Base-by-base conservation (phyloP, 179 eudicot species). In the Pouteria campechiana region DNA sequence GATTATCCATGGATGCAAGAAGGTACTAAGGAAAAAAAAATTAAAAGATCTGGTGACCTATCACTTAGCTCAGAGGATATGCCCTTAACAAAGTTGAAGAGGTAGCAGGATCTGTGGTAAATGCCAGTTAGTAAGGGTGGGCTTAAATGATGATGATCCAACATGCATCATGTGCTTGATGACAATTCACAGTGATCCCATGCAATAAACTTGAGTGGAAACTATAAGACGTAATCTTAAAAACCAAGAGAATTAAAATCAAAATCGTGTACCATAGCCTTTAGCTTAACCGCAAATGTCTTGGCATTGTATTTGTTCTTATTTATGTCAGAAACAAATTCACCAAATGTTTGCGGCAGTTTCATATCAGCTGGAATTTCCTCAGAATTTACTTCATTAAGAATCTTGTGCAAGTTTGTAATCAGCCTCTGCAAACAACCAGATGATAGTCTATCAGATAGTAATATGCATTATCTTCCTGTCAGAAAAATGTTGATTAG, bases 281-380 rank as follows among this genome's bases (percentile, higher is more conserved):
- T 87, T 46, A 92, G 56, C 37, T 77, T 70, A 34, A 87, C 43
- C 46, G 85, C 94, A 67, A 92, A 92, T 19, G 84, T 84, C 74
- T 82, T 83, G 27, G 83, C 62, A 65, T 58, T 76, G 42, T 79
- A 87, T 43, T 78, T 84, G 35, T 73, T 76, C 42, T 46, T 67
- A 75, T 86, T 82, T 88, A 92, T 77, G 52, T 82, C 85, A 52
- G 94, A 67, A 63, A 92, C 71, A 53, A 92, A 88, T 55, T 82
- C 83, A 59, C 38, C 64, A 54, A 61, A 92, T 38, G 96, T 70
- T 8, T 78, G 76, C 14, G 99, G 96, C 35, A 92, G 88, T 73
- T 87, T 67, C 30, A 87, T 21, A 58, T 50, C 60, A 52, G 67
- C 50, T 34, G 92, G 99, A 48, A 83, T 57, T 53, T 82, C 79